Percentiles rank a stretch among this genome's conserved stretches.
Evolutionary conservation across 495 filamentous ascomycete species (phyloP).

Genomic region (Xylaria bambusicola): DNA sequence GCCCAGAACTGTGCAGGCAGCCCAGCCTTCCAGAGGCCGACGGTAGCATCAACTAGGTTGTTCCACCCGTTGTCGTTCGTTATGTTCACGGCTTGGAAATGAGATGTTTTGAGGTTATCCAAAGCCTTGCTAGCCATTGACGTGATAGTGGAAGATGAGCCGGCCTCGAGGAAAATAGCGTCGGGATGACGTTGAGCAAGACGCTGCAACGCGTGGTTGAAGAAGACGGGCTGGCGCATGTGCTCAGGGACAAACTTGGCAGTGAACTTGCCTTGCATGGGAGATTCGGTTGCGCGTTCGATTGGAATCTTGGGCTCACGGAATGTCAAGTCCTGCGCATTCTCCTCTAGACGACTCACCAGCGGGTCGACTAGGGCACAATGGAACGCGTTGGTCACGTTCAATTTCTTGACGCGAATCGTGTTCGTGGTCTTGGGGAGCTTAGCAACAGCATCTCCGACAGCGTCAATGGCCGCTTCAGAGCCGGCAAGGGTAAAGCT

Average conservation of each 20-base stretch:
- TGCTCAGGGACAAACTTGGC: constrained; percentile 42
- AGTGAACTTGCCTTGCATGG: constrained; percentile 18
- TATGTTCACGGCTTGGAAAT: constrained; percentile 50
- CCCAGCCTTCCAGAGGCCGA: constrained; percentile 51
- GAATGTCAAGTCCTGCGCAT: constrained; percentile 33
- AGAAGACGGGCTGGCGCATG: constrained; percentile 54
- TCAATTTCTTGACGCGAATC: constrained; percentile 37
- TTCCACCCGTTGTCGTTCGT: constrained; percentile 32
- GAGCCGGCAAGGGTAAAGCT: constrained; percentile 52
- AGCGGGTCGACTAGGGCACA: constrained; percentile 47
- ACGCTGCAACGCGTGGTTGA: constrained; percentile 49
- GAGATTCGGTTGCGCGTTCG: constrained; percentile 24
- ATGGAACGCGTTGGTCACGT: constrained; percentile 57
- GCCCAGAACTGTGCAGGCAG: constrained; percentile 49
- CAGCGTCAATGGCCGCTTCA: constrained; percentile 34
- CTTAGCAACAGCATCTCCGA: constrained; percentile 20
- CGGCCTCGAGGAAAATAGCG: constrained; percentile 54
- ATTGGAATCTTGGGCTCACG: constrained; percentile 17
- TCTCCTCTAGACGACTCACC: constrained; percentile 27
- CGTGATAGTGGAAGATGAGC: constrained; percentile 50
- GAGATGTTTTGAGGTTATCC: neutral
- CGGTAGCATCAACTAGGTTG: constrained; percentile 44
- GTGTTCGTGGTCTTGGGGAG: neutral
- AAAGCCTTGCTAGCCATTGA: constrained; percentile 44
- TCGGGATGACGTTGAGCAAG: constrained; percentile 37